A percentile compares a stretch with the other conserved stretches of the same genome.
These are phyloP conservation scores for Mucor lusitanicus DNA, from an alignment of 371 early-diverging fungal species.

Conservation along the genomic window DNA sequence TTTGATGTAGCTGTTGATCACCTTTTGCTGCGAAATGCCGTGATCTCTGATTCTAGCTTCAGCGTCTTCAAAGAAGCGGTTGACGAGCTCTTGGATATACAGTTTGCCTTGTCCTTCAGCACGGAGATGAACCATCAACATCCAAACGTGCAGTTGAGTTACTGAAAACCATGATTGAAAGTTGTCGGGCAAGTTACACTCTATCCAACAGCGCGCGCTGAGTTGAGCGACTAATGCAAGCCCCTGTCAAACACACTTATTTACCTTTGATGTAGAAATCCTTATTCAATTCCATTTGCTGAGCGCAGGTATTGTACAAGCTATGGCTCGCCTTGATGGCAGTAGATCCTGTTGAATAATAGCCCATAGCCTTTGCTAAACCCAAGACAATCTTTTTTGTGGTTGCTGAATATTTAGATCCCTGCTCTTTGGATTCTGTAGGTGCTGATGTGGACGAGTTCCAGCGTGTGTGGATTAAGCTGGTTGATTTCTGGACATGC, in stretches of 20 bases:
- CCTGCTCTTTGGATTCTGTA: background rate
- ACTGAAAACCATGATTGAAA: constrained; percentile 96
- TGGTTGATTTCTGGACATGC: constrained; percentile 5
- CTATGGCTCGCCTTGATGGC: constrained; percentile 60
- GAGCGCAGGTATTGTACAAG: constrained; percentile 54
- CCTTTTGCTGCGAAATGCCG: constrained; percentile 64
- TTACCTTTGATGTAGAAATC: constrained; percentile 61
- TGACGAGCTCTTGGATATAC: constrained; percentile 86
- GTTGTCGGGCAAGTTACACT: constrained; percentile 78
- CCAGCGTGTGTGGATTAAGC: constrained; percentile 7
- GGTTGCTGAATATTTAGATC: constrained; percentile 34
- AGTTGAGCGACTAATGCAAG: background rate
- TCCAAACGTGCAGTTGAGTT: constrained; percentile 92
- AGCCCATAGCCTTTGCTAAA: constrained; percentile 56
- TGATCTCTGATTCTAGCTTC: constrained; percentile 77
- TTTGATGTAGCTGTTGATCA: constrained; percentile 75
- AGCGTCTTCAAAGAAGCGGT: constrained; percentile 87
- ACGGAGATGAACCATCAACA: constrained; percentile 84
- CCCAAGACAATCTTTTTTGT: constrained; percentile 51
- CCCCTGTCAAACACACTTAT: constrained; percentile 8
- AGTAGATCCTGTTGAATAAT: constrained; percentile 56
- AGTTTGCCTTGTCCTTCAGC: constrained; percentile 72
- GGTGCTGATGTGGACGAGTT: background rate
- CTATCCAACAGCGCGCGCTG: constrained; percentile 25
- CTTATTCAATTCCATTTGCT: constrained; percentile 53